Evolutionary conservation across 169 alveolate genomes (phyloP), one percentile per base, ranked within the genome.

Genomic region (Fabrea salina): DNA sequence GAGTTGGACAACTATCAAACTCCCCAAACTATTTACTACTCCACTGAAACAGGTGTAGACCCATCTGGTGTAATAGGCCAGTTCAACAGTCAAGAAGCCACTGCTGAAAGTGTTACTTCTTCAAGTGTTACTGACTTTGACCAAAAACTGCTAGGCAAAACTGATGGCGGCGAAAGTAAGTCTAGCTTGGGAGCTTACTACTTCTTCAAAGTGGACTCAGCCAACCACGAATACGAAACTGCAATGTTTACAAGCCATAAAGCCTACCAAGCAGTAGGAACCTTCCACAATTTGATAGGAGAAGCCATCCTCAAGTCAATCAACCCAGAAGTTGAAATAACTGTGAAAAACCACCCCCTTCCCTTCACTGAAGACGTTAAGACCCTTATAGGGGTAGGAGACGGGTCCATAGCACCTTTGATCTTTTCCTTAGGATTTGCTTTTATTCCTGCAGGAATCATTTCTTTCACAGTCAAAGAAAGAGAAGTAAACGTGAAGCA

Each of bases 371-470:
- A 59, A 59, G 7, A 8, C 13, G 8, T 59, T 11, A 7, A n/a
- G 7, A 25, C 25, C 2, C 6, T 41, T 0, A 27, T 22, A 44
- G 64, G 64, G 7, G 5, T 37, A 19, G 79, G 79, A 19, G 79
- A 70, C 49, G 79, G 79, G 16, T 70, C 49, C 33, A 4, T 41
- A 22, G 59, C 54, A 44, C 27, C 79, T 2, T 13, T 70, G 11
- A 35, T 70, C 16, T 70, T 70, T 47, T 44, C 59, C 8, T 3
- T 70, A 50, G 97, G 93, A 5, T 85, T 92, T 47, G 92, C 95
- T 19, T 68, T 94, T 44, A 90, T 94, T 33, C 97, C 97, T 2
- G 91, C 97, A 2, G 85, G 92, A 30, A 74, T 91, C n/a, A 82
- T 92, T n/a, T 86, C 92, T 0, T 85, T 86, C 32, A 86, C 90